These are phyloP conservation scores for Uronychia setigera DNA, from an alignment of 73 alveolate genomes.

Conservation along the genomic window DNA sequence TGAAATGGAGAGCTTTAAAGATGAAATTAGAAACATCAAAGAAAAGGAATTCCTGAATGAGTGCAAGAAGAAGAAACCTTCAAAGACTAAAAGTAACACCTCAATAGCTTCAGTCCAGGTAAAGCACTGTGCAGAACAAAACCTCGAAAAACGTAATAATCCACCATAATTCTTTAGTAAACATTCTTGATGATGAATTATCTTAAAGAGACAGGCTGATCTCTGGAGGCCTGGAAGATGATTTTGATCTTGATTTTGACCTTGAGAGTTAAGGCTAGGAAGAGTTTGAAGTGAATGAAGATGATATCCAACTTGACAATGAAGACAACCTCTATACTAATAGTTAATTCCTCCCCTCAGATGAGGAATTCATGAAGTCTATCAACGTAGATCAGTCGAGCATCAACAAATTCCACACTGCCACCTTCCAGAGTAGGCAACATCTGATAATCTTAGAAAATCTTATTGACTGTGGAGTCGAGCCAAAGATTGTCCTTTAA, in stretches of 20 bases:
- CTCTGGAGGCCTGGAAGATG: not conserved
- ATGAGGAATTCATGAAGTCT: not conserved
- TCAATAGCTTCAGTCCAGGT: not conserved
- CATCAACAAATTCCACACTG: not conserved
- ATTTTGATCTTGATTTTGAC: too few species aligned
- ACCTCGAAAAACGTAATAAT: not conserved
- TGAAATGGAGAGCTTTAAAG: constrained; percentile 12
- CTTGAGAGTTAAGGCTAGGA: too few species aligned
- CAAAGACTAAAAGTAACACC: not conserved
- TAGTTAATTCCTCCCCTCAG: not conserved
- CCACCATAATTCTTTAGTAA: not conserved
- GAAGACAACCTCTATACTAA: not conserved
- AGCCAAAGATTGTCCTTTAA: constrained; percentile 4
- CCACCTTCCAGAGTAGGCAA: not conserved
- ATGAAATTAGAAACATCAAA: not conserved
- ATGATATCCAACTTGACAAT: not conserved
- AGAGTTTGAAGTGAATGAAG: not conserved
- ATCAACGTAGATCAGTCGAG: not conserved
- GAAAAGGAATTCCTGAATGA: not conserved
- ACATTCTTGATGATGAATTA: not conserved
- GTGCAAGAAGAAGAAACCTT: not conserved
- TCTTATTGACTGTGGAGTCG: not conserved
- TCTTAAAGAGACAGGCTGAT: not conserved
- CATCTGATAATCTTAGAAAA: not conserved
- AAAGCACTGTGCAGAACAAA: not conserved